A percentile compares a stretch with the other conserved stretches of the same genome.
These are phyloP conservation scores for Pythium brachiatum DNA, from an alignment of 352 stramenopile genomes.

Conservation along the genomic window DNA sequence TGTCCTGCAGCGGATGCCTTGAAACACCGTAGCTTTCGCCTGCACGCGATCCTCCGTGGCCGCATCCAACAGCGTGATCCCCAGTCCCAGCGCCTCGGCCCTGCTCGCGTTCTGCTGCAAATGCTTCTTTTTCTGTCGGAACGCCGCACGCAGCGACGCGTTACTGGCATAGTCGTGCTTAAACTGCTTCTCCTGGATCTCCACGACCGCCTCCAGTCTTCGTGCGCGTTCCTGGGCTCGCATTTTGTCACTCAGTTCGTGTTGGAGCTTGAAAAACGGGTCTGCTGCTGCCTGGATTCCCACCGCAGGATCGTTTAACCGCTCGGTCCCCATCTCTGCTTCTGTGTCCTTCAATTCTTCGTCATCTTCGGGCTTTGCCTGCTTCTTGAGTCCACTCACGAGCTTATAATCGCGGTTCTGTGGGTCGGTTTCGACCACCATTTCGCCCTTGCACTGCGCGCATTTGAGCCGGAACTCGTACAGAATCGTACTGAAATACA, in stretches of 20 bases:
- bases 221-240: conserved; percentile 41
- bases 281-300: conserved; percentile 42
- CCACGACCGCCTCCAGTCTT: conserved; percentile 51
- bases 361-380: conserved; percentile 39
- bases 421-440: conserved; percentile 96
- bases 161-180: conserved; percentile 77
- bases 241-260: conserved; percentile 68
- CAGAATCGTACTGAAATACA: conserved; percentile 91
- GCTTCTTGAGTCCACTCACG: conserved; percentile 86
- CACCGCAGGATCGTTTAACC: conserved; percentile 54
- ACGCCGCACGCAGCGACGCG: conserved; percentile 41
- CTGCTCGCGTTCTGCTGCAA: conserved; percentile 36
- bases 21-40: conserved; percentile 60
- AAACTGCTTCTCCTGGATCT: conserved; percentile 59
- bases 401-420: conserved; percentile 88
- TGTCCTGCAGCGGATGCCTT: conserved; percentile 41
- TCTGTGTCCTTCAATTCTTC: conserved; percentile 12
- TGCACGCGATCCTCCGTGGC: conserved; percentile 51
- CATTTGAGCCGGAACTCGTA: conserved; percentile 96
- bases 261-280: conserved; percentile 75
- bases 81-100: conserved; percentile 43
- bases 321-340: conserved; percentile 36
- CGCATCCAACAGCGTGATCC: conserved; percentile 60
- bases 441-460: conserved; percentile 76
- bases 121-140: conserved; percentile 62